phyloP scores from a whole-genome alignment of 2,329 filamentous ascomycete species.

The Aureobasidium sp. region DNA sequence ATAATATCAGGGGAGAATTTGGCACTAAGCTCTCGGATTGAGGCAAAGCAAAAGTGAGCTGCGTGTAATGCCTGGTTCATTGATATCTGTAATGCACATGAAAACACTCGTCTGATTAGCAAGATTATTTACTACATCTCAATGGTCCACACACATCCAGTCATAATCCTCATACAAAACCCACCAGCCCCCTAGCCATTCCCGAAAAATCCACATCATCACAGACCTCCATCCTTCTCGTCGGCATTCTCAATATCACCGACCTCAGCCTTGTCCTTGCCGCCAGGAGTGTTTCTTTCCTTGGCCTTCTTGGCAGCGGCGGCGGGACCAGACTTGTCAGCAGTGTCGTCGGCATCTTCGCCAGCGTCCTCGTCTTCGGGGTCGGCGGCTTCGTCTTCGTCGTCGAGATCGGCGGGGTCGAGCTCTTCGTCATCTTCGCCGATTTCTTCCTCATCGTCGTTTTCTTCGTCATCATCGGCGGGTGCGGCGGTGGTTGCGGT shows the following conservation, averaged over 20 bases:
- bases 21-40: too few species aligned
- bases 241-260: neutral
- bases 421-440: constrained; percentile 23
- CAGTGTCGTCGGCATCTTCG: constrained; percentile 24
- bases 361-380: constrained; percentile 20
- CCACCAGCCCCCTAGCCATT: too few species aligned
- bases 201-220: neutral
- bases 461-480: constrained; percentile 20
- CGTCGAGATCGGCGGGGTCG: constrained; percentile 21
- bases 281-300: constrained; percentile 22
- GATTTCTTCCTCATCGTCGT: constrained; percentile 20
- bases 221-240: neutral
- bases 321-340: constrained; percentile 24
- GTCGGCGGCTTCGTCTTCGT: constrained; percentile 19
- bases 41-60: too few species aligned
- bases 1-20: too few species aligned
- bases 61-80: too few species aligned
- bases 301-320: constrained; percentile 26
- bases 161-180: too few species aligned
- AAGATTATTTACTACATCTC: neutral
- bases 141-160: neutral
- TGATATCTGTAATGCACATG: too few species aligned
- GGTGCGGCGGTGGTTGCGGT: constrained; percentile 4
- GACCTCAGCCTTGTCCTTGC: neutral
- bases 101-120: neutral